Evolutionary conservation across 116 monocot genomes (phyloP), one percentile per base, ranked within the genome.

Genomic region (Dioscorea cayenensis): DNA sequence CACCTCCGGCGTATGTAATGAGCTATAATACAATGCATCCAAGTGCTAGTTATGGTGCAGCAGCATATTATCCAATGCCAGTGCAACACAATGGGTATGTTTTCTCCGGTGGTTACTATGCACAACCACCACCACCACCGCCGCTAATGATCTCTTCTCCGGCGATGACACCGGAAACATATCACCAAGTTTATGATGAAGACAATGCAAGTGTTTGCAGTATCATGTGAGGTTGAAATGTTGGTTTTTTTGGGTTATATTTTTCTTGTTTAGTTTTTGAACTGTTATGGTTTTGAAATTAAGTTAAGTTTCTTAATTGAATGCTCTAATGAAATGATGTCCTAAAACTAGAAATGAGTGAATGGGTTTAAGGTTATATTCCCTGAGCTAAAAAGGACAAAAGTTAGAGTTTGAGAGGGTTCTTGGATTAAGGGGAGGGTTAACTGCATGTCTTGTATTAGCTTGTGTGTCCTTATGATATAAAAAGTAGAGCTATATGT

Each of bases 161-260:
- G 28, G 2, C 70, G 2, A 5, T 51, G 55, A 11, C 58, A 23
- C 11, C 5, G 20, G 37, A 20, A 14, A 51, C 77, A 6, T 65
- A 70, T 32, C 32, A 32, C 48, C 28, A 68, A 51, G 58, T 70
- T 16, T 81, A 81, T 68, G 82, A 83, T 69, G 89, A 89, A 10
- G 89, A 89, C 80, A 89, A 85, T 63, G 83, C 85, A 55, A 81
- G 78, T 61, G 70, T 72, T 50, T 89, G 89, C 78, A 25, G n/a
- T 51, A 64, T 89, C 19, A 84, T 88, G 84, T 88, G 77, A 87
- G 43, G 43, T 7, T 43, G 43, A 32, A 32, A 32, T 32, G 32
- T 32, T 32, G 32, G 2, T 32, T 32, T 32, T 32, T 4, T 32
- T 32, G 1, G 2, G 32, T 32, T 32, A 32, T 32, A 32, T 32